Evolutionary conservation across 73 alveolate species (phyloP).

Genomic region (Symbiodinium natans): DNA sequence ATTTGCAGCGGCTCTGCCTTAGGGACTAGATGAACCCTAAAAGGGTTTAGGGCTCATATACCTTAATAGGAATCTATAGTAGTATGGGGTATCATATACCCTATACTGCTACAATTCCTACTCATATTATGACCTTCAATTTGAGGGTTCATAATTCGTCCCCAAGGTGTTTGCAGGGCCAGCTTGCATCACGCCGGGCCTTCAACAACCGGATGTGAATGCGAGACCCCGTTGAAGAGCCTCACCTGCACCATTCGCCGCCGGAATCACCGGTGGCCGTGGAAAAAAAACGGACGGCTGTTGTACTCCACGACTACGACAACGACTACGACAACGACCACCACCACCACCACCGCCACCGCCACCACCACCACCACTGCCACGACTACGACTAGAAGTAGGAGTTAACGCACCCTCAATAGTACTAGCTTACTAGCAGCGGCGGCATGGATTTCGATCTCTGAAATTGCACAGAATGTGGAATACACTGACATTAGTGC

Average conservation of each 20-base stretch:
- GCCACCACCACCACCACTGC: background rate
- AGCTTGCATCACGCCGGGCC: too few relatives aligned
- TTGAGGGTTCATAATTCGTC: too few relatives aligned
- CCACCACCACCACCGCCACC: background rate
- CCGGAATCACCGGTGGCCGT: too few relatives aligned
- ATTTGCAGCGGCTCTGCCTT: too few relatives aligned
- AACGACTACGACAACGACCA: background rate
- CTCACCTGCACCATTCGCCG: slow-evolving; percentile 21
- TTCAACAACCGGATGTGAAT: slow-evolving; percentile 78
- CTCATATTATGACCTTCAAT: too few relatives aligned
- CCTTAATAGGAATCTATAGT: too few relatives aligned
- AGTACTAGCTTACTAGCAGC: background rate
- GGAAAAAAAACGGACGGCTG: background rate
- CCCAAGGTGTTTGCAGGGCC: too few relatives aligned
- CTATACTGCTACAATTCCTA: too few relatives aligned
- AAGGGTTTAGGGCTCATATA: too few relatives aligned
- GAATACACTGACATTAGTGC: background rate
- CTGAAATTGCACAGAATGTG: background rate
- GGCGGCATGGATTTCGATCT: background rate
- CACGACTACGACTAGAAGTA: background rate
- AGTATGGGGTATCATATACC: too few relatives aligned
- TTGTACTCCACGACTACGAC: background rate
- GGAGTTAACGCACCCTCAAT: too few relatives aligned
- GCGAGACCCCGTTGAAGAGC: slow-evolving; percentile 31
- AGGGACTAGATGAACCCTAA: too few relatives aligned